A percentile compares a stretch with the other conserved stretches of the same genome.
Evolutionary conservation across 257 asterid species (phyloP).

Genomic region (Lycium ferocissimum): DNA sequence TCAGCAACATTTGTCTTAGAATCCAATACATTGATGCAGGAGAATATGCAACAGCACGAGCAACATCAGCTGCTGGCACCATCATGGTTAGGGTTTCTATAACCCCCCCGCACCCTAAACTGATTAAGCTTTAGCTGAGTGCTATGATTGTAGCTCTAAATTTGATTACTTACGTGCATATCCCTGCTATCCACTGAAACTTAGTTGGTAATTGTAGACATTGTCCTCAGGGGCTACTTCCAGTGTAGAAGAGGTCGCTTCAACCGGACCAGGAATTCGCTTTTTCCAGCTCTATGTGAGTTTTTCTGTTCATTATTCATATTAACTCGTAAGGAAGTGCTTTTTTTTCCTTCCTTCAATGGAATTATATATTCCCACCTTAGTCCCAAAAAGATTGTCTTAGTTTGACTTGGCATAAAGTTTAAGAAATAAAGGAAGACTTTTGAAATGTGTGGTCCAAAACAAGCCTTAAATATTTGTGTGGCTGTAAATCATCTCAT

Average conservation of each 20-base stretch:
- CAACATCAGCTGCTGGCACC: slow-evolving; percentile 80
- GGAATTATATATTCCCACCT: background rate
- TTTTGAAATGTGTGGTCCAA: too few species aligned
- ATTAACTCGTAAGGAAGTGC: background rate
- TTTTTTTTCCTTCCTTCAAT: background rate
- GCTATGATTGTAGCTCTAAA: background rate
- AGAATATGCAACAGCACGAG: slow-evolving; percentile 85
- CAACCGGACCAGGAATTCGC: slow-evolving; percentile 77
- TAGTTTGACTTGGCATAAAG: too few species aligned
- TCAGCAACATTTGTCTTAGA: background rate
- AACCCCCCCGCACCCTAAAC: background rate
- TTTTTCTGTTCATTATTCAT: slow-evolving; percentile 23
- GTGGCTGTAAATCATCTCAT: too few species aligned
- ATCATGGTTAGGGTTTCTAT: slow-evolving; percentile 61
- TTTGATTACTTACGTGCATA: background rate
- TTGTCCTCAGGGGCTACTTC: slow-evolving; percentile 78
- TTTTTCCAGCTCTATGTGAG: slow-evolving; percentile 92
- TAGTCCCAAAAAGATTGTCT: too few species aligned
- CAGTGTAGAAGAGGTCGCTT: slow-evolving; percentile 84
- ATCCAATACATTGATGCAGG: slow-evolving; percentile 53
- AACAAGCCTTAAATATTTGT: too few species aligned
- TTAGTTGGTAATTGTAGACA: slow-evolving; percentile 51
- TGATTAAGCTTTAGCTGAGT: background rate
- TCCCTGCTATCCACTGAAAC: slow-evolving; percentile 26
- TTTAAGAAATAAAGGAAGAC: too few species aligned